Percentiles rank a stretch among this genome's conserved stretches.
These are phyloP conservation scores for Cubamyces lactineus DNA, from an alignment of 768 basidiomycete genomes.

Conservation along the genomic window DNA sequence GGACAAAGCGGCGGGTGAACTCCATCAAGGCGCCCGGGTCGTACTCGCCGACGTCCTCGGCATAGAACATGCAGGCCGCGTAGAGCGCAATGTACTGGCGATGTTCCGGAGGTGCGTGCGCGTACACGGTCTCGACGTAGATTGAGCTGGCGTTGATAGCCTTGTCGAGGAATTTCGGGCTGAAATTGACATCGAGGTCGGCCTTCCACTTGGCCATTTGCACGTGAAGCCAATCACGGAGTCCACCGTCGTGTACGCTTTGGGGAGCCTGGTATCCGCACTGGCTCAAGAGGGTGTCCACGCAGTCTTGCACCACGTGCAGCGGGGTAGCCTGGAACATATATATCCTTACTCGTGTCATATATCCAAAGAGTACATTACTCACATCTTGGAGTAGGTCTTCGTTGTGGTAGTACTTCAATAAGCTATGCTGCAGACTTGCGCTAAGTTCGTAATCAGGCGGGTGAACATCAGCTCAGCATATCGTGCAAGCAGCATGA, in stretches of 20 bases:
- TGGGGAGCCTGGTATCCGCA: slow-evolving; percentile 1
- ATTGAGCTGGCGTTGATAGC: slow-evolving; percentile 2
- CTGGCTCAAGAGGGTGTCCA: neutral
- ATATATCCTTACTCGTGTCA: no score
- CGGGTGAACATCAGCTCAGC: no score
- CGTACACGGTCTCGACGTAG: slow-evolving; percentile 20
- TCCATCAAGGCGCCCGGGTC: slow-evolving; percentile 33
- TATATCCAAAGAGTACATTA: no score
- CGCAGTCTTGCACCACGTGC: neutral
- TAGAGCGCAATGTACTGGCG: slow-evolving; percentile 44
- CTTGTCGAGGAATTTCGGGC: neutral
- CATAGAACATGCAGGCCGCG: slow-evolving; percentile 40
- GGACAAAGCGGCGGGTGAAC: slow-evolving; percentile 42
- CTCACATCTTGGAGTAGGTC: no score
- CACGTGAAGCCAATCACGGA: neutral
- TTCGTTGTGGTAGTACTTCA: no score
- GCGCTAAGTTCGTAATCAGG: no score
- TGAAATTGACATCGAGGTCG: neutral
- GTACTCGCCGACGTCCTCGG: slow-evolving; percentile 41
- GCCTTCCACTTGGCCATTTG: neutral
- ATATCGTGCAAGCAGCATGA: no score
- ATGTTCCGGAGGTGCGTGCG: slow-evolving; percentile 7
- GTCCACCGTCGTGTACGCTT: neutral
- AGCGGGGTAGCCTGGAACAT: neutral
- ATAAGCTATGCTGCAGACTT: no score